These are phyloP conservation scores for Berberis thunbergii DNA, from an alignment of 164 flowering plant genomes.

Conservation along the genomic window DNA sequence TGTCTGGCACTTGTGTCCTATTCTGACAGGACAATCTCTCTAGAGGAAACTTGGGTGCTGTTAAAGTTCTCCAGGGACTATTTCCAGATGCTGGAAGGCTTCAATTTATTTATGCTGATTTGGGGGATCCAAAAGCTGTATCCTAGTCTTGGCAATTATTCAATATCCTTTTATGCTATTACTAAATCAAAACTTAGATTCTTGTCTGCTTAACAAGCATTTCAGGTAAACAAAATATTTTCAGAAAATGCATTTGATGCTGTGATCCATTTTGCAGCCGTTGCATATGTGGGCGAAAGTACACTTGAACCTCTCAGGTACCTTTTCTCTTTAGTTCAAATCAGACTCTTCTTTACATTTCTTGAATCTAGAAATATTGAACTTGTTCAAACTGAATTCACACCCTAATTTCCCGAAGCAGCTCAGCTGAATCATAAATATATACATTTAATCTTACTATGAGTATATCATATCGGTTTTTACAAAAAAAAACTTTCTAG, in stretches of 20 bases:
- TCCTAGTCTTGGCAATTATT: constrained; percentile 20
- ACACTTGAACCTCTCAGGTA: constrained; percentile 88
- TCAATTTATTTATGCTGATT: constrained; percentile 89
- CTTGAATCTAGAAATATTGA: neutral
- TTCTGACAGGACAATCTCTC: constrained; percentile 80
- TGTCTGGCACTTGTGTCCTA: neutral
- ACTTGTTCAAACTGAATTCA: neutral
- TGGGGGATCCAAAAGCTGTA: constrained; percentile 93
- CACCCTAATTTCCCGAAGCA: no score
- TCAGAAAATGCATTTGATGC: constrained; percentile 94
- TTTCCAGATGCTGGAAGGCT: constrained; percentile 91
- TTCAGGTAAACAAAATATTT: constrained; percentile 77
- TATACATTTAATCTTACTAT: no score
- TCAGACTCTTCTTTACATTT: neutral
- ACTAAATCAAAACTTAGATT: neutral
- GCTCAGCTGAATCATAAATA: no score
- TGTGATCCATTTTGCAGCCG: constrained; percentile 99
- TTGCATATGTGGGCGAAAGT: constrained; percentile 98
- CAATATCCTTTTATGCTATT: neutral
- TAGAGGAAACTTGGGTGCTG: constrained; percentile 82
- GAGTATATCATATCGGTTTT: no score
- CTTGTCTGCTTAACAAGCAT: constrained; percentile 27
- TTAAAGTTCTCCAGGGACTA: constrained; percentile 59
- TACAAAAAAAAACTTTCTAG: no score
- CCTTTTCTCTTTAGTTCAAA: constrained; percentile 4